phyloP scores from a whole-genome alignment of 2,329 filamentous ascomycete species.

The Alternaria arborescens region DNA sequence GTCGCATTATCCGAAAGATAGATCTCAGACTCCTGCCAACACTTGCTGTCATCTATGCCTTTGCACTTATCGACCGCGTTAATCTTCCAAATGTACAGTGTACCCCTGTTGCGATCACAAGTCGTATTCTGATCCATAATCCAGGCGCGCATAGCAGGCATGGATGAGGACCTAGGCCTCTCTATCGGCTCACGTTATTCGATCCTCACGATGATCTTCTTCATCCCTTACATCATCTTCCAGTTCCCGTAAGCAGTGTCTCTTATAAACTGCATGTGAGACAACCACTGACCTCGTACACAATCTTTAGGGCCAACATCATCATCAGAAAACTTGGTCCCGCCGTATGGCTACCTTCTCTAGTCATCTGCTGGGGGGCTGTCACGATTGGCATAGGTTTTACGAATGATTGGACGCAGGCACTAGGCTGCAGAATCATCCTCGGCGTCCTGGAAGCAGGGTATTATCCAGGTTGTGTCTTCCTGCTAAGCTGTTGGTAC shows the following conservation, averaged over 20 bases:
- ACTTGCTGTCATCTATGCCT: conserved; percentile 41
- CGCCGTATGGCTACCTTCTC: conserved; percentile 36
- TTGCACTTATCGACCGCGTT: conserved; percentile 29
- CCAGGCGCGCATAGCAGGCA: conserved; percentile 19
- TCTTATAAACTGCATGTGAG: neutral
- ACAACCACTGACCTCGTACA: neutral
- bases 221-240: conserved; percentile 30
- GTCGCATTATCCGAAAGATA: conserved; percentile 46
- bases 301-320: neutral
- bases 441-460: conserved; percentile 32
- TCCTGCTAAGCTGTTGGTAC: conserved; percentile 32
- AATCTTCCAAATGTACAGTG: conserved; percentile 25
- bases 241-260: conserved; percentile 29
- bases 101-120: accelerated
- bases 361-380: conserved; percentile 32
- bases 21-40: conserved; percentile 47
- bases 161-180: conserved; percentile 26
- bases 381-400: conserved; percentile 33
- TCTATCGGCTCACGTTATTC: conserved; percentile 27
- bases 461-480: conserved; percentile 30
- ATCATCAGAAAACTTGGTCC: conserved; percentile 39
- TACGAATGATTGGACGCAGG: conserved; percentile 23
- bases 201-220: conserved; percentile 19
- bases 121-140: neutral
- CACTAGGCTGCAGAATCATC: conserved; percentile 21